These are phyloP conservation scores for Lycium barbarum DNA, from an alignment of 257 asterid genomes.

Conservation along the genomic window DNA sequence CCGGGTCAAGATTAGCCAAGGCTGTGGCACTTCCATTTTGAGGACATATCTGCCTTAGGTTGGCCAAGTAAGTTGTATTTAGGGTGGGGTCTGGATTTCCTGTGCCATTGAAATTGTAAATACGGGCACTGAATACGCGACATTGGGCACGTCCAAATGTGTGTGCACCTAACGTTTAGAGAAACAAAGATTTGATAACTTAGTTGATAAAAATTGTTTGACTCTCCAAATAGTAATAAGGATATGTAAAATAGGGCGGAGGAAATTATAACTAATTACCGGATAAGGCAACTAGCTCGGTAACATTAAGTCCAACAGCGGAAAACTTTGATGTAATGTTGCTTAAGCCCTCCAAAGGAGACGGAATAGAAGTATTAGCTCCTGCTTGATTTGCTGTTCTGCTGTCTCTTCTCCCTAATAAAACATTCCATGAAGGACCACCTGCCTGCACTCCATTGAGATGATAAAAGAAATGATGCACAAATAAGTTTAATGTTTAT, in stretches of 20 bases:
- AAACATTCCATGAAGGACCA: slow-evolving; percentile 70
- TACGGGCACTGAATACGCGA: slow-evolving; percentile 44
- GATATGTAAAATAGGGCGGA: neutral
- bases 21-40: slow-evolving; percentile 46
- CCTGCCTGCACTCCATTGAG: slow-evolving; percentile 47
- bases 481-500: neutral
- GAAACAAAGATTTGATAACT: neutral
- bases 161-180: slow-evolving; percentile 58
- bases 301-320: slow-evolving; percentile 55
- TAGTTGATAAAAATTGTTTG: neutral
- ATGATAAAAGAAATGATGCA: neutral
- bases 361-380: slow-evolving; percentile 69
- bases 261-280: slow-evolving; percentile 41
- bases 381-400: slow-evolving; percentile 56
- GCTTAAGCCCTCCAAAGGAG: slow-evolving; percentile 54
- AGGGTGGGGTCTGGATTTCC: slow-evolving; percentile 68
- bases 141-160: slow-evolving; percentile 77
- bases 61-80: slow-evolving; percentile 54
- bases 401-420: slow-evolving; percentile 70
- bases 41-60: slow-evolving; percentile 59
- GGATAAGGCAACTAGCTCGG: slow-evolving; percentile 72
- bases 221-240: neutral
- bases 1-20: slow-evolving; percentile 55
- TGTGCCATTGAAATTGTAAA: slow-evolving; percentile 56
- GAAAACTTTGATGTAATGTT: slow-evolving; percentile 63